These are phyloP conservation scores for Aspergillus brunneoviolaceus DNA, from an alignment of 2,329 filamentous ascomycete genomes.

Conservation along the genomic window DNA sequence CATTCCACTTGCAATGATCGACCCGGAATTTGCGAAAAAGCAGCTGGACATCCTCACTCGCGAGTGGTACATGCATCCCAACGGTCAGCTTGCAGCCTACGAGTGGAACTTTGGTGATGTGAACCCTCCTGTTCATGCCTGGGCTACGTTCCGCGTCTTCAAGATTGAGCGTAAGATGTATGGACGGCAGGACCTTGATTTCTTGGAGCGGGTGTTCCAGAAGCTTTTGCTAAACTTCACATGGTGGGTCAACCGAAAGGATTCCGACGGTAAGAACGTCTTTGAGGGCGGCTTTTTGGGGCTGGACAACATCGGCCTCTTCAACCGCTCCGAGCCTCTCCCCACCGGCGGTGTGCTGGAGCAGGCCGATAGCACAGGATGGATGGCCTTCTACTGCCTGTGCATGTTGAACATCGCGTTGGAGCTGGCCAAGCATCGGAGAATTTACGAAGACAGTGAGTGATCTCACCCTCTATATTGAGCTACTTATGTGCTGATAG, in stretches of 20 bases:
- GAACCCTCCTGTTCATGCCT: slow-evolving; percentile 94
- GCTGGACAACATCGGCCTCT: slow-evolving; percentile 93
- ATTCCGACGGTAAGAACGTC: slow-evolving; percentile 90
- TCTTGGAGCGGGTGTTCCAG: slow-evolving; percentile 93
- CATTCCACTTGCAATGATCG: slow-evolving; percentile 93
- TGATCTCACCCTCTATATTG: background rate
- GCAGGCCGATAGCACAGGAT: slow-evolving; percentile 95
- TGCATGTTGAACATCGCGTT: slow-evolving; percentile 97
- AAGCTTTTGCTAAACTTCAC: slow-evolving; percentile 96
- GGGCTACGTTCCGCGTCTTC: slow-evolving; percentile 93
- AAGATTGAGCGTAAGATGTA: slow-evolving; percentile 99
- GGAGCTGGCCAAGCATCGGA: slow-evolving; percentile 90
- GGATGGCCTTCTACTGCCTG: slow-evolving; percentile 98
- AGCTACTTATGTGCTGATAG: too few relatives aligned
- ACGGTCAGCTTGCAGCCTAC: slow-evolving; percentile 87
- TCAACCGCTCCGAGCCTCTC: slow-evolving; percentile 93
- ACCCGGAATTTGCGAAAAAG: slow-evolving; percentile 97
- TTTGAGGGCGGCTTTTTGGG: slow-evolving; percentile 96
- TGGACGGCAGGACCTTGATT: slow-evolving; percentile 89
- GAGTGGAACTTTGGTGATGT: slow-evolving; percentile 99
- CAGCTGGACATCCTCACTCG: slow-evolving; percentile 93
- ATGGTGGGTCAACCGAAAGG: slow-evolving; percentile 99
- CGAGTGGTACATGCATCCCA: slow-evolving; percentile 99
- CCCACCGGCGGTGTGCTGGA: slow-evolving; percentile 91
- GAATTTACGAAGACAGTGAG: slow-evolving; percentile 82